These are phyloP conservation scores for Aspergillus sp. DNA, from an alignment of 2,329 filamentous ascomycete species.

Conservation along the genomic window DNA sequence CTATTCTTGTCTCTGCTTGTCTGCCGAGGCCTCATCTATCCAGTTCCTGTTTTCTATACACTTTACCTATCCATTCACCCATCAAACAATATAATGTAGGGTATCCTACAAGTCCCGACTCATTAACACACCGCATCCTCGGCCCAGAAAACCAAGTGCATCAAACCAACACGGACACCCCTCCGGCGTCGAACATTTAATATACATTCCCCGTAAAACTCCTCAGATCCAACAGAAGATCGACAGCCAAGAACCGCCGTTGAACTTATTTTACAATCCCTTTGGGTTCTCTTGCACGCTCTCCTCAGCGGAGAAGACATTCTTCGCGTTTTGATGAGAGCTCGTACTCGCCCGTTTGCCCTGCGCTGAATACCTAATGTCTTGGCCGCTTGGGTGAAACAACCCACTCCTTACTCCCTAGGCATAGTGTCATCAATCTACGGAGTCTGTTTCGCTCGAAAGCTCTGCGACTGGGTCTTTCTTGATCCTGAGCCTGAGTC, in stretches of 20 bases:
- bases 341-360: too few species aligned
- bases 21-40: neutral
- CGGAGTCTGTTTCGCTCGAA: too few species aligned
- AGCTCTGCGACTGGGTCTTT: too few species aligned
- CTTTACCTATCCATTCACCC: too few species aligned
- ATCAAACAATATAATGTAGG: too few species aligned
- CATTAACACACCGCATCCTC: neutral
- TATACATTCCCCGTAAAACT: neutral
- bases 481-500: too few species aligned
- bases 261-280: neutral
- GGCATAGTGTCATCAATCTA: too few species aligned
- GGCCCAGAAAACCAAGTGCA: neutral
- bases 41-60: neutral
- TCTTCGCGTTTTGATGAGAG: too few species aligned
- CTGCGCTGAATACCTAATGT: too few species aligned
- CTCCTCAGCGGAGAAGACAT: neutral
- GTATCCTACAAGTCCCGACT: neutral
- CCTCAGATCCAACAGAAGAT: neutral
- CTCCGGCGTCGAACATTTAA: neutral
- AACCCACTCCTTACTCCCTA: too few species aligned
- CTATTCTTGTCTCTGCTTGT: too few species aligned
- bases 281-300: neutral
- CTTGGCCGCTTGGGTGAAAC: too few species aligned
- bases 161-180: neutral
- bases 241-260: neutral